Evolutionary conservation across 139 green algal genomes (phyloP).

Genomic region (Penium margaritaceum): DNA sequence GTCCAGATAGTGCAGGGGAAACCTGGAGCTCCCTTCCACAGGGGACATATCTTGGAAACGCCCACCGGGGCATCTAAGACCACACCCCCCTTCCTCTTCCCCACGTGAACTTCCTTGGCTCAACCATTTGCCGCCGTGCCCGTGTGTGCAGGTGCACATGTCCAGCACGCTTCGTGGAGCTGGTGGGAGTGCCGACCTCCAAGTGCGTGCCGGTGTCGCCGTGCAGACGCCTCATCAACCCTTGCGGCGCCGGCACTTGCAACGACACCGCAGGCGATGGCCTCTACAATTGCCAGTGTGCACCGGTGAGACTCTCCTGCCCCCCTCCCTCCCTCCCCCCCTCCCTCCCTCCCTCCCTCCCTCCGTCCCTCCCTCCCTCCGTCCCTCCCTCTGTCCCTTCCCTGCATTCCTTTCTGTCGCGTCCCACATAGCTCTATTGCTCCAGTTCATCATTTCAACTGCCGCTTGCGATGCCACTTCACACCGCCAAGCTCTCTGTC

Average conservation of each 20-base stretch:
- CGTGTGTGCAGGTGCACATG: conserved; percentile 14
- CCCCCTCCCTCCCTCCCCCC: too few species aligned
- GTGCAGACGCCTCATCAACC: conserved; percentile 16
- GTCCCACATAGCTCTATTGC: too few species aligned
- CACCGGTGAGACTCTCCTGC: conserved; percentile 4
- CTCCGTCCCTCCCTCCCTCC: neutral
- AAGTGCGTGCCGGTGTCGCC: conserved; percentile 17
- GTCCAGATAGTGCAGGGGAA: too few species aligned
- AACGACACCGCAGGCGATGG: conserved; percentile 13
- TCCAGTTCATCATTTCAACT: neutral
- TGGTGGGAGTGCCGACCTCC: neutral
- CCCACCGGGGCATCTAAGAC: too few species aligned
- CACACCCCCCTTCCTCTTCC: too few species aligned
- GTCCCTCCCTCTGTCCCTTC: neutral
- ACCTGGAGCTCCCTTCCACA: too few species aligned
- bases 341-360: neutral
- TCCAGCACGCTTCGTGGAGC: conserved; percentile 17
- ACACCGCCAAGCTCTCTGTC: neutral
- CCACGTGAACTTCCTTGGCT: too few species aligned
- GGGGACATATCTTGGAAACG: too few species aligned
- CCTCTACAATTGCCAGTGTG: conserved; percentile 21
- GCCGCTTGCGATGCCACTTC: neutral
- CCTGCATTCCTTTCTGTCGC: neutral
- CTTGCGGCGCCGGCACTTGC: conserved; percentile 24
- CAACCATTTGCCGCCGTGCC: too few species aligned